A percentile compares a stretch with the other conserved stretches of the same genome.
Evolutionary conservation across 2,329 filamentous ascomycete species (phyloP).

Genomic region (Aspergillus japonicus): DNA sequence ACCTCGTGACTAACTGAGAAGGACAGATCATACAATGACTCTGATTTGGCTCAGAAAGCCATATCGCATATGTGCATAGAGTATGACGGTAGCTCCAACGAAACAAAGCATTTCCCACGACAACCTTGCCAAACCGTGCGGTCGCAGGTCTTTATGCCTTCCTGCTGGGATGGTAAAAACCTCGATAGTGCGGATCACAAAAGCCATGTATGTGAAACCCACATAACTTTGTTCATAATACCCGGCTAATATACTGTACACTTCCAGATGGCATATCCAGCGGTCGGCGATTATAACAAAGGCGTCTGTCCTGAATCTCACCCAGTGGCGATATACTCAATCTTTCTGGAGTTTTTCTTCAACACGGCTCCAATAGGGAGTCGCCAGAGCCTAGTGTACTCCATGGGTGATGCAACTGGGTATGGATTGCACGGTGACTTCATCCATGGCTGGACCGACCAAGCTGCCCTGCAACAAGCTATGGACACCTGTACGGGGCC

Average conservation of each 20-base stretch:
- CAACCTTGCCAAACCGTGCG: conserved; percentile 30
- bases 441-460: conserved; percentile 49
- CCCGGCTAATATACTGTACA: background rate
- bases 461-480: conserved; percentile 39
- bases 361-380: conserved; percentile 41
- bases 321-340: conserved; percentile 56
- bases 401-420: conserved; percentile 45
- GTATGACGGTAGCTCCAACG: conserved; percentile 42
- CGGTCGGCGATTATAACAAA: conserved; percentile 32
- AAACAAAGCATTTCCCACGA: conserved; percentile 65
- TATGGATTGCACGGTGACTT: conserved; percentile 57
- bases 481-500: conserved; percentile 29
- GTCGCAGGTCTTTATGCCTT: conserved; percentile 39
- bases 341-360: conserved; percentile 63
- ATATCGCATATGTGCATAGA: conserved; percentile 59
- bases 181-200: conserved; percentile 34
- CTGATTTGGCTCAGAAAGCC: conserved; percentile 42
- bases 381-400: conserved; percentile 30
- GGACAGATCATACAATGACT: conserved; percentile 20
- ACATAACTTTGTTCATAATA: background rate
- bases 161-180: conserved; percentile 40
- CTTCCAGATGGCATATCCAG: conserved; percentile 34
- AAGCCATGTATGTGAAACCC: conserved; percentile 28
- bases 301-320: conserved; percentile 42
- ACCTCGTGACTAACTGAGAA: background rate